Percentiles rank a stretch among this genome's conserved stretches.
These are phyloP conservation scores for Dothidotthia symphoricarpi DNA, from an alignment of 2,329 filamentous ascomycete genomes.

Conservation along the genomic window DNA sequence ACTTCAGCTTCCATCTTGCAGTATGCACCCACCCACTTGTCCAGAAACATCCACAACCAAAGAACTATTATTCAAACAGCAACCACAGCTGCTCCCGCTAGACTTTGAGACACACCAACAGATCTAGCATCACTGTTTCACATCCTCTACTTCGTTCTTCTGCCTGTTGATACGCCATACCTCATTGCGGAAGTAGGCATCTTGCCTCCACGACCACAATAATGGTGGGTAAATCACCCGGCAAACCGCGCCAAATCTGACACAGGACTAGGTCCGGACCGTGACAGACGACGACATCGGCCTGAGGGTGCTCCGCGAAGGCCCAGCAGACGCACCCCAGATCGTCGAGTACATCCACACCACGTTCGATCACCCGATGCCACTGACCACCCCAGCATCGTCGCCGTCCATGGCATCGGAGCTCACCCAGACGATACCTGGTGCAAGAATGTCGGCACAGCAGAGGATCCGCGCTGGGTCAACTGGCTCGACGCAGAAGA, in stretches of 20 bases:
- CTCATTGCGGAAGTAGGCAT: neutral
- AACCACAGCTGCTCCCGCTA: conserved; percentile 6
- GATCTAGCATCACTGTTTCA: too few relatives aligned
- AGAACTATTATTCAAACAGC: conserved; percentile 10
- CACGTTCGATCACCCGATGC: conserved; percentile 4
- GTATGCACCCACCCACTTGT: conserved; percentile 13
- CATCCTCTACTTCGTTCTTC: too few relatives aligned
- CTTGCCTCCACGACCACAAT: too few relatives aligned
- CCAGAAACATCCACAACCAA: conserved; percentile 16
- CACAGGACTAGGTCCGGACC: conserved; percentile 11
- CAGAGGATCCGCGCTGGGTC: conserved; percentile 14
- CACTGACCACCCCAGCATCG: conserved; percentile 15
- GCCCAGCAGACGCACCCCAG: conserved; percentile 11
- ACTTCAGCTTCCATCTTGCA: conserved; percentile 4
- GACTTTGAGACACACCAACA: too few relatives aligned
- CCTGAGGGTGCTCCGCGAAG: conserved; percentile 21
- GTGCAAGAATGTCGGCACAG: conserved; percentile 27
- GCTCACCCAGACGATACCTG: conserved; percentile 30
- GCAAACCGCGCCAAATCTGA: conserved; percentile 10
- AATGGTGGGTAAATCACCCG: conserved; percentile 9
- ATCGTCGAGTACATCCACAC: conserved; percentile 15
- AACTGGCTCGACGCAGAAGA: conserved; percentile 26
- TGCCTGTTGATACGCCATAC: neutral
- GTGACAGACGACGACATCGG: conserved; percentile 22
- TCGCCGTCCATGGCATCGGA: conserved; percentile 30